Base-by-base conservation (phyloP, 2,329 filamentous ascomycete genomes). In the Trematosphaeria pertusa region DNA sequence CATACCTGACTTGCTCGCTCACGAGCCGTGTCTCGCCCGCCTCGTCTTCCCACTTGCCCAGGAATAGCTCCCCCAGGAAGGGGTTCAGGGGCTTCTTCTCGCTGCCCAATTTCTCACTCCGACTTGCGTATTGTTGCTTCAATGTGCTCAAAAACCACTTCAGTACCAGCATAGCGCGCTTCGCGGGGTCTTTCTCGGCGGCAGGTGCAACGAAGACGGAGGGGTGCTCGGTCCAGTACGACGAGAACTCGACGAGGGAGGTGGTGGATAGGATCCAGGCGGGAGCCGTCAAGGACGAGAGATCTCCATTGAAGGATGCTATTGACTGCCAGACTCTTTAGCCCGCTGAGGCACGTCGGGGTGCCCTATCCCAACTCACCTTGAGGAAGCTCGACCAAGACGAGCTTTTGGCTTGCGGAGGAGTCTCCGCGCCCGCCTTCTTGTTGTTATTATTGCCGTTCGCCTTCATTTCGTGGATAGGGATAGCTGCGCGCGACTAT, bases 51-150 rank as follows among this genome's bases (percentile, higher is more conserved):
- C 94, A 99, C 63, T 86, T 88, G 18, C 93, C 94, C 20, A 97
- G 74, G 75, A 97, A 97, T 24, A 97, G 82, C 77, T 99, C 93
- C 46, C 93, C 93, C 26, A 99, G 76, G 75, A 99, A 97, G 0
- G 94, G 94, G 69, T 99, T 97, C 49, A 99, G 77, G 2, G 93
- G 93, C 79, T 97, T 99, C 85, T 97, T 97, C 80, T 97, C 93
- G 66, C 91, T 94, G 38, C 91, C 91, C 55, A 86, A 74, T 70
- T 86, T 86, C 70, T 97, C 92, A 68, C 89, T 95, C 48, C 84
- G 78, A 60, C 79, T 85, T 60, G 81, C 82, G 69, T 87, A 88
- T 70, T 96, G 91, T 73, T 95, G 90, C 77, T 94, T 96, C 41
- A 97, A 80, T 3, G 92, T 96, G 65, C 86, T 92, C 44, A 97